Conservation (phyloP, 164 flowering plant genomes). For the Platanus orientalis region DNA sequence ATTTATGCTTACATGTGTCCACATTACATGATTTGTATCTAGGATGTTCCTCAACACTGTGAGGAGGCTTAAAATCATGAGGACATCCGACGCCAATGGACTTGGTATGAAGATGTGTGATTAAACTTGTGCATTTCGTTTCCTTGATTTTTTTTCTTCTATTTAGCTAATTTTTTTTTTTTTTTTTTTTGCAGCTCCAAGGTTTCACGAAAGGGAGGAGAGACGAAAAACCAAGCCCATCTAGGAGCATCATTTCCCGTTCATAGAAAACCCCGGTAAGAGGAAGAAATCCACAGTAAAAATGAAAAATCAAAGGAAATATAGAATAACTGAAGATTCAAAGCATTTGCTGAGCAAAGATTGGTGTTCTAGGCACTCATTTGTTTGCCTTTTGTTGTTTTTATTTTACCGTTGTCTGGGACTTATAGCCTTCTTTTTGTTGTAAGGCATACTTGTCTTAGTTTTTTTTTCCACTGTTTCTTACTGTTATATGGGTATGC, state of each 20-base stretch:
- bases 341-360: constrained; percentile 13
- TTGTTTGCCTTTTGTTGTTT: constrained; percentile 8
- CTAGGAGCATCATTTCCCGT: constrained; percentile 10
- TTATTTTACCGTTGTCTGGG: neutral
- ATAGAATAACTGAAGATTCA: constrained; percentile 10
- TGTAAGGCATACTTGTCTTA: constrained; percentile 15
- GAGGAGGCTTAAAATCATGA: constrained; percentile 76
- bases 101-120: constrained; percentile 37
- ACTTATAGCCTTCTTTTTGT: neutral
- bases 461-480: constrained; percentile 4
- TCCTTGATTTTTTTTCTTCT: neutral
- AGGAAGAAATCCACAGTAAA: neutral
- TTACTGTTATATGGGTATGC: constrained; percentile 17
- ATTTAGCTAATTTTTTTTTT: neutral
- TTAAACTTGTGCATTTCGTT: neutral
- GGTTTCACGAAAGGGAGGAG: constrained; percentile 35
- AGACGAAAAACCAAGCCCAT: constrained; percentile 37
- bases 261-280: too few relatives aligned
- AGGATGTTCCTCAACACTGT: constrained; percentile 83
- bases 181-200: constrained; percentile 37
- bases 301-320: neutral
- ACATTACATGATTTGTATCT: constrained; percentile 1
- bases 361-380: neutral
- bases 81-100: constrained; percentile 70
- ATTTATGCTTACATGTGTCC: neutral